Evolutionary conservation across 768 basidiomycete genomes (phyloP).

Genomic region (Rhodotorula graminis): DNA sequence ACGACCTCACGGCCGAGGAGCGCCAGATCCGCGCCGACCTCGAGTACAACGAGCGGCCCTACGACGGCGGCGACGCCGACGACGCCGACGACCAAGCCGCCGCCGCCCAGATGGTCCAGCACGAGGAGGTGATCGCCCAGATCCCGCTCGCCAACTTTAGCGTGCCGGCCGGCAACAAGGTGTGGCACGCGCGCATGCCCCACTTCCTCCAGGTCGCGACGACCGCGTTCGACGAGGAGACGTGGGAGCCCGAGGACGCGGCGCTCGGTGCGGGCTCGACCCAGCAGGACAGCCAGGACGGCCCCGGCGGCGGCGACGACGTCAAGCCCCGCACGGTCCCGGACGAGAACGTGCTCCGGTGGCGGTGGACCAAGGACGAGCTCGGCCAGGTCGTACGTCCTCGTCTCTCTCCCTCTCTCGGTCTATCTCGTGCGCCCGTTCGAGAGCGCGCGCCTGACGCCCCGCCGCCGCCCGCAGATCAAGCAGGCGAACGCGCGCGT

Average conservation of each 20-base stretch:
- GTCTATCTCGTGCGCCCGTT: too few relatives aligned
- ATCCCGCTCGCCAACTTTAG: slow-evolving; percentile 69
- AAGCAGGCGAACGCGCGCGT: slow-evolving; percentile 85
- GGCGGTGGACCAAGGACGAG: slow-evolving; percentile 84
- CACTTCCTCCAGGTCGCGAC: slow-evolving; percentile 85
- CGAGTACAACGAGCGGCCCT: slow-evolving; percentile 47
- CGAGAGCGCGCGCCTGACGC: not conserved
- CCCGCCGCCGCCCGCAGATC: slow-evolving; percentile 51
- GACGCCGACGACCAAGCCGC: slow-evolving; percentile 11
- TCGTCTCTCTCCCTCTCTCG: not conserved
- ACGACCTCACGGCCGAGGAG: slow-evolving; percentile 54
- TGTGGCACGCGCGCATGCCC: slow-evolving; percentile 80
- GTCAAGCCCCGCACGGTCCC: slow-evolving; percentile 59
- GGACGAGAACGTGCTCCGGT: slow-evolving; percentile 89
- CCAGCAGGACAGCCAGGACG: slow-evolving; percentile 50
- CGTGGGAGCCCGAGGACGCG: slow-evolving; percentile 69
- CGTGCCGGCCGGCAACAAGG: slow-evolving; percentile 52
- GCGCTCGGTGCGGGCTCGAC: not conserved
- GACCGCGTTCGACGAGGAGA: slow-evolving; percentile 81
- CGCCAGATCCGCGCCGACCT: slow-evolving; percentile 34
- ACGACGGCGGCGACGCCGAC: slow-evolving; percentile 2
- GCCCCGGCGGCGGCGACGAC: slow-evolving; percentile 61
- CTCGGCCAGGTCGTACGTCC: slow-evolving; percentile 67
- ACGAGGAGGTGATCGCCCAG: slow-evolving; percentile 48
- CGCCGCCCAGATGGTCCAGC: slow-evolving; percentile 43